Base-by-base conservation (phyloP, 441 rosid genomes). In the Erysimum cheiri region DNA sequence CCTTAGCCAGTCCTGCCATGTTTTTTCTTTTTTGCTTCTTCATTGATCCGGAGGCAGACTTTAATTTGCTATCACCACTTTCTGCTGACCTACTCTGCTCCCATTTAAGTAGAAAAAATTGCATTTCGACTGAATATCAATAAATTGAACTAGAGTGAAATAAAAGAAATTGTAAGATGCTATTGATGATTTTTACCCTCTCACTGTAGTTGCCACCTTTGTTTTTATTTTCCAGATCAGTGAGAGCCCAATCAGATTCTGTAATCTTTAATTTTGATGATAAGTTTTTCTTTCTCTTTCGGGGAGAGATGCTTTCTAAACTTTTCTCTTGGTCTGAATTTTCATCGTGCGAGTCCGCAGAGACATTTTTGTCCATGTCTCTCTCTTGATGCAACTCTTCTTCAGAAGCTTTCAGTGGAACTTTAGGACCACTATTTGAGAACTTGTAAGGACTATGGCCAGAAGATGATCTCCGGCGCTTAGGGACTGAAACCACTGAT, bases 21-120 rank as follows among this genome's bases (percentile, higher is more conserved):
- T 86, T 83, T 82, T 80, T 88, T 80, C 97, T 87, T 85, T 87
- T 93, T 50, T 84, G 85, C 73, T 91, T 93, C 86, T 93, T 87
- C 65, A 70, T 44, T 70, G 93, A 81, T 83, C 83, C 96, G 76
- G 74, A 55, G 24, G 84, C 79, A 78, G 97, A 82, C 75, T 84
- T 91, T 36, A 60, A 70, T 63, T 64, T 71, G 71, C 47, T 62
- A 50, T 64, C 75, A 60, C 81, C 85, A 64, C 78, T 77, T 77
- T 84, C 83, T 76, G 76, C 67, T 6, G 64, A 75, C 74, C 67
- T 55, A 60, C 74, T 67, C 56, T 76, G 78, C 69, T 80, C 77
- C 85, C 78, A 74, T 49, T 54, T 47, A 54, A 73, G 31, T 32
- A 35, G 52, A 44, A n/a, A 70, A 40, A 13, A 26, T 52, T 71